Conservation (phyloP, 441 rosid genomes). For the Populus trichocarpa region DNA sequence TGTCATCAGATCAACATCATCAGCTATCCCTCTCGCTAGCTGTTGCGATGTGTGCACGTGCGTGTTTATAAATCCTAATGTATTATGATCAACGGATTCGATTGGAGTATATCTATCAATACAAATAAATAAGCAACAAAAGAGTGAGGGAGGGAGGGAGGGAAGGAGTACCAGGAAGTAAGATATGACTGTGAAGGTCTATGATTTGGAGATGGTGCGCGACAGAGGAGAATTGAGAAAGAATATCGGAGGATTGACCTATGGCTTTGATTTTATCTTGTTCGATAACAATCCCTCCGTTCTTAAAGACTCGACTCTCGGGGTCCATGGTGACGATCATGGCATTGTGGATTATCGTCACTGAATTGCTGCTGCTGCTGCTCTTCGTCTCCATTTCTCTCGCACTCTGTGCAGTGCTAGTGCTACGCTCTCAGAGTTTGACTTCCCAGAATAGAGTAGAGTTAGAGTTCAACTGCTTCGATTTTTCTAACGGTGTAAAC, state of each 20-base stretch:
- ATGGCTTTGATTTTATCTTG: constrained; percentile 47
- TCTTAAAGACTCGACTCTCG: constrained; percentile 37
- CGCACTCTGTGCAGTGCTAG: neutral
- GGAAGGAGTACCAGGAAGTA: constrained; percentile 50
- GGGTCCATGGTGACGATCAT: constrained; percentile 55
- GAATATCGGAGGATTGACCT: constrained; percentile 49
- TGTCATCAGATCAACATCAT: constrained; percentile 58
- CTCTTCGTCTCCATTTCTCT: constrained; percentile 23
- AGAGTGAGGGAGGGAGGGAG: too few relatives aligned
- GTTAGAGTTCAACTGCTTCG: neutral
- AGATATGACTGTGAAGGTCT: constrained; percentile 52
- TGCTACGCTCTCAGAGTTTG: neutral
- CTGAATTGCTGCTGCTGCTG: constrained; percentile 13
- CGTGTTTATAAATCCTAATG: constrained; percentile 57
- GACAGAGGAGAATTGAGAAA: constrained; percentile 32
- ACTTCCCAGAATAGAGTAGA: neutral
- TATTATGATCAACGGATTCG: neutral
- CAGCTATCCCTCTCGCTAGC: constrained; percentile 70
- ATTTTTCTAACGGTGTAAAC: neutral
- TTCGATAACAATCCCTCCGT: constrained; percentile 49
- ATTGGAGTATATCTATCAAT: neutral
- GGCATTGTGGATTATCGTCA: constrained; percentile 45
- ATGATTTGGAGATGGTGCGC: constrained; percentile 25
- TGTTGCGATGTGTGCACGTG: constrained; percentile 77
- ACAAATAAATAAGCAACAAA: neutral